These are phyloP conservation scores for Penicillium simplicissimum DNA, from an alignment of 495 filamentous ascomycete species.

Conservation along the genomic window DNA sequence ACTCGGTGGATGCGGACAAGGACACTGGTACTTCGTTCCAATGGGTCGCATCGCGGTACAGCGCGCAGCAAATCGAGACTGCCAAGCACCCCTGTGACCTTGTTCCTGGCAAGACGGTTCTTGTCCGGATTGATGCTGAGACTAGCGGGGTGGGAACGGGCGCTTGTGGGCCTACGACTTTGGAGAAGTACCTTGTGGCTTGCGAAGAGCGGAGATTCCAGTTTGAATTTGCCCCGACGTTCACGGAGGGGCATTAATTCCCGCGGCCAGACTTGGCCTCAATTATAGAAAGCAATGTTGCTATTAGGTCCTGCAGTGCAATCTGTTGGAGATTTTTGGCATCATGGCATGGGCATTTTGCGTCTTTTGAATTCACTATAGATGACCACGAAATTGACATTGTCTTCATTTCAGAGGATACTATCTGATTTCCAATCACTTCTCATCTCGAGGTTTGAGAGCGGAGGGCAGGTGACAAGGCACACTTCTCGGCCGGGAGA, in stretches of 20 bases:
- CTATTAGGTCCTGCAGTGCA: too few relatives aligned
- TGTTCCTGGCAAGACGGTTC: slow-evolving; percentile 18
- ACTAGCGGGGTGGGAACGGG: background rate
- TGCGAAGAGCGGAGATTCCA: background rate
- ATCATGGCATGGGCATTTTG: too few relatives aligned
- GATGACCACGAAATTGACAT: too few relatives aligned
- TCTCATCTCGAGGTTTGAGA: too few relatives aligned
- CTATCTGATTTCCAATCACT: too few relatives aligned
- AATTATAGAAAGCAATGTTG: too few relatives aligned
- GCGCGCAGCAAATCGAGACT: slow-evolving; percentile 53
- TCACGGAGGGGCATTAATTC: background rate
- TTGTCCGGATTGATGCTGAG: background rate
- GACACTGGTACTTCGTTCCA: slow-evolving; percentile 24
- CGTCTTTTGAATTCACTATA: too few relatives aligned
- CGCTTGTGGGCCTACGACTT: background rate
- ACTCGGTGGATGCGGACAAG: slow-evolving; percentile 5
- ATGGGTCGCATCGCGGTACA: slow-evolving; percentile 58
- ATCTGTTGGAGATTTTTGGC: too few relatives aligned
- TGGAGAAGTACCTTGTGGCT: background rate
- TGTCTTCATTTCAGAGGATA: too few relatives aligned
- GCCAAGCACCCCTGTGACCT: slow-evolving; percentile 63
- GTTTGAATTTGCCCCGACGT: background rate
- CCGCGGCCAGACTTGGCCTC: too few relatives aligned
- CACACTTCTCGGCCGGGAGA: too few relatives aligned
- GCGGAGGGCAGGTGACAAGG: too few relatives aligned